These are phyloP conservation scores for Rickenella mellea DNA, from an alignment of 768 basidiomycete genomes.

Conservation along the genomic window DNA sequence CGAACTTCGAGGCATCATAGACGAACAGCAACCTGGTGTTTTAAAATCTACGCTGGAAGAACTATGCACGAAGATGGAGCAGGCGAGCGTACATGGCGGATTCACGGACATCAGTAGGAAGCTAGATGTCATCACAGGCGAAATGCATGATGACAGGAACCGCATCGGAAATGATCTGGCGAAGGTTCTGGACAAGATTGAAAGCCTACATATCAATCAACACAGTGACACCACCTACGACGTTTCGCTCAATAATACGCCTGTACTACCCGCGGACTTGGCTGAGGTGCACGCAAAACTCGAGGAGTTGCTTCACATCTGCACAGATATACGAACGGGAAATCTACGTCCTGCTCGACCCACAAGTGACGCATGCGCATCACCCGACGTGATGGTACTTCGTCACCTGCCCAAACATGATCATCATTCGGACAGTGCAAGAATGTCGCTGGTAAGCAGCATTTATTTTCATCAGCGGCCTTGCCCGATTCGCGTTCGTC, in stretches of 20 bases:
- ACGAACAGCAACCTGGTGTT: slow-evolving; percentile 11
- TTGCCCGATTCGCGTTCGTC: too few relatives aligned
- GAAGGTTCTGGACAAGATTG: slow-evolving; percentile 20
- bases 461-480: too few relatives aligned
- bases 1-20: slow-evolving; percentile 16
- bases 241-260: too few relatives aligned
- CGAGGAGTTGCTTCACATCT: slow-evolving; percentile 27
- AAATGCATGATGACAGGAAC: slow-evolving; percentile 9
- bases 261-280: slow-evolving; percentile 11
- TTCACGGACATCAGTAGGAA: slow-evolving; percentile 2
- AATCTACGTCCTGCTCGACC: too few relatives aligned
- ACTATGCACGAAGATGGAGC: background rate
- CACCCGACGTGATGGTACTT: slow-evolving; percentile 1
- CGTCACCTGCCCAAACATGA: background rate
- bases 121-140: slow-evolving; percentile 9
- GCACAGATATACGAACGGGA: too few relatives aligned
- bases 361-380: slow-evolving; percentile 9
- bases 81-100: background rate
- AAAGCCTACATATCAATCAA: too few relatives aligned
- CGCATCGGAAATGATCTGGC: slow-evolving; percentile 24
- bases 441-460: too few relatives aligned
- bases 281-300: slow-evolving; percentile 26
- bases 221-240: too few relatives aligned
- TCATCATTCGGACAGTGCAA: slow-evolving; percentile 8
- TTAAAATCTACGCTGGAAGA: slow-evolving; percentile 5